Evolutionary conservation across 139 green algal species (phyloP).

Genomic region (Chlorella sp.): DNA sequence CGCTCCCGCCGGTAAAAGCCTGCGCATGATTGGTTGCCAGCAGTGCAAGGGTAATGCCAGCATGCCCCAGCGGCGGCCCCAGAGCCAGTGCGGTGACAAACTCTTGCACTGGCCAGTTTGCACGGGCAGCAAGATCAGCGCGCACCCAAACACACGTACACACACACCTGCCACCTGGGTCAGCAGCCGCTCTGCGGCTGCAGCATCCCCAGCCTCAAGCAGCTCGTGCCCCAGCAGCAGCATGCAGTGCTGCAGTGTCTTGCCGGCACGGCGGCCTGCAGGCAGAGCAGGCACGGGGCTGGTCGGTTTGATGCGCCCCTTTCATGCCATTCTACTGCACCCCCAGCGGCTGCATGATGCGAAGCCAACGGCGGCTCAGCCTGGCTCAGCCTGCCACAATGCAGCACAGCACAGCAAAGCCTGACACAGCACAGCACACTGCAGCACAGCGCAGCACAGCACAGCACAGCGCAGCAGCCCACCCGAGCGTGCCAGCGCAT

Average conservation of each 20-base stretch:
- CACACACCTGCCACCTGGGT: slow-evolving; percentile 7
- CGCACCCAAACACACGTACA: not conserved
- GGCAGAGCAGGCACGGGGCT: too few relatives aligned
- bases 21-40: too few relatives aligned
- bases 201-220: slow-evolving; percentile 11
- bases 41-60: too few relatives aligned
- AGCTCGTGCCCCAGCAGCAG: slow-evolving; percentile 52
- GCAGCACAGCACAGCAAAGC: not conserved
- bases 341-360: too few relatives aligned
- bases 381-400: too few relatives aligned
- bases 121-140: too few relatives aligned
- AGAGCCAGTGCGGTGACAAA: too few relatives aligned
- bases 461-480: not conserved
- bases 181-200: not conserved
- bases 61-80: too few relatives aligned
- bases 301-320: too few relatives aligned
- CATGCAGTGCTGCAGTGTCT: slow-evolving; percentile 26
- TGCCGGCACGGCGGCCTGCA: slow-evolving; percentile 9
- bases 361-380: too few relatives aligned
- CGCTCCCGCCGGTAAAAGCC: slow-evolving; percentile 45
- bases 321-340: too few relatives aligned
- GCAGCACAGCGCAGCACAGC: not conserved
- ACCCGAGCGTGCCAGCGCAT: slow-evolving; percentile 19
- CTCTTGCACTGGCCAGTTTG: too few relatives aligned
- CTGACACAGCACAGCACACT: not conserved